Evolutionary conservation across 169 alveolate genomes (phyloP).

Genomic region (Besnoitia besnoiti): DNA sequence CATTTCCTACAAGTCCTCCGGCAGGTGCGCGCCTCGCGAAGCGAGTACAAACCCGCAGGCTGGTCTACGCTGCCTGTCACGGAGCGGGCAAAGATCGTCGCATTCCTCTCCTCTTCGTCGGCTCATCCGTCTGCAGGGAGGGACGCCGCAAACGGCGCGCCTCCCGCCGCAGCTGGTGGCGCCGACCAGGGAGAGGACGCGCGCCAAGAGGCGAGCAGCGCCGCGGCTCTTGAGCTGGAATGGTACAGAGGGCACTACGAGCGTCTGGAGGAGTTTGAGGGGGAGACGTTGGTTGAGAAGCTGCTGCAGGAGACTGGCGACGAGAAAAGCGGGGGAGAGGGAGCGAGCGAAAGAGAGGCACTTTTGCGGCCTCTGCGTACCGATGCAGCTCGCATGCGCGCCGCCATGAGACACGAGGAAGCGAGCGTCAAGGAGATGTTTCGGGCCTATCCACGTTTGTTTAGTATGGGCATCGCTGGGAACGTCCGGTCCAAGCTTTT

Average conservation of each 20-base stretch:
- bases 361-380: neutral
- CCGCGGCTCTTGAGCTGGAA: neutral
- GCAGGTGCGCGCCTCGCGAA: conserved; percentile 2
- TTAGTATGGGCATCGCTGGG: conserved; percentile 36
- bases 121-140: neutral
- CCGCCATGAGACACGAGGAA: conserved; percentile 39
- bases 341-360: neutral
- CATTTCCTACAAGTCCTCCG: neutral
- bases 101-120: neutral
- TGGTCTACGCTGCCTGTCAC: neutral
- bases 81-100: neutral
- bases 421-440: conserved; percentile 41
- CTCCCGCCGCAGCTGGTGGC: neutral
- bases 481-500: conserved; percentile 49
- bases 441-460: conserved; percentile 41
- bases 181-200: neutral
- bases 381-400: neutral
- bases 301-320: neutral
- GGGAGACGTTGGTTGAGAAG: neutral
- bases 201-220: neutral
- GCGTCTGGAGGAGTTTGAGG: conserved; percentile 3
- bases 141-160: neutral
- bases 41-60: conserved; percentile 26
- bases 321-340: neutral
- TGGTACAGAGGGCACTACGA: conserved; percentile 25